Base-by-base conservation (phyloP, 164 flowering plant species). In the Annona squamosa region DNA sequence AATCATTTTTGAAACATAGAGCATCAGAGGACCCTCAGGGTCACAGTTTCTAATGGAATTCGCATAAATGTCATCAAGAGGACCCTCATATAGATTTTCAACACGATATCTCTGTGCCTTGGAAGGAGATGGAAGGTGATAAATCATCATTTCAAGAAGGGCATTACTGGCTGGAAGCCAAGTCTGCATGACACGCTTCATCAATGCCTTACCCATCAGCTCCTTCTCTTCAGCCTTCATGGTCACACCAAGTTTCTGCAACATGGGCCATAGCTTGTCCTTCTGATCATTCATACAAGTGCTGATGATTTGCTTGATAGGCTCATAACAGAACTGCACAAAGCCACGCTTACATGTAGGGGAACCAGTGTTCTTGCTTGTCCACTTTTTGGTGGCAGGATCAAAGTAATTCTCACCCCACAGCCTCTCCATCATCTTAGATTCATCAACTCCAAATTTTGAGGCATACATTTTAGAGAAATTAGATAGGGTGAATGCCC, bases 131-230 rank as follows among this genome's bases (percentile, higher is more conserved):
- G 83, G 83, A 17, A 81, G 83, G 62, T 81, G 83, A 67, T 73
- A 78, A 65, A 81, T 76, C 83, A 81, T 80, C 83, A 80, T 80
- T 68, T 80, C 83, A 41, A 80, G 44, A 10, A 80, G 77, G 9
- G 83, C 83, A 69, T 1, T 45, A 46, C 76, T 75, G 0, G 83
- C 83, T 2, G 83, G 83, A 5, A 80, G 80, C 83, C 80, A 77
- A 19, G 80, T 80, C 70, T 80, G 83, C 83, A 80, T 80, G 52
- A 80, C 83, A 75, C 83, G 78, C 47, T 81, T 81, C 83, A 81
- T 78, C 75, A 81, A 71, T 10, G 79, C 79, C 52, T 78, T 81
- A 17, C 84, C 84, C 37, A 65, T 12, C 69, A 81, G 63, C 3
- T 79, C 84, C 65, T 79, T 81, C 73, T 81, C 83, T 0, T 78